Base-by-base conservation (phyloP, 805 yeast species). In the Jamesozyma jinghongensis region DNA sequence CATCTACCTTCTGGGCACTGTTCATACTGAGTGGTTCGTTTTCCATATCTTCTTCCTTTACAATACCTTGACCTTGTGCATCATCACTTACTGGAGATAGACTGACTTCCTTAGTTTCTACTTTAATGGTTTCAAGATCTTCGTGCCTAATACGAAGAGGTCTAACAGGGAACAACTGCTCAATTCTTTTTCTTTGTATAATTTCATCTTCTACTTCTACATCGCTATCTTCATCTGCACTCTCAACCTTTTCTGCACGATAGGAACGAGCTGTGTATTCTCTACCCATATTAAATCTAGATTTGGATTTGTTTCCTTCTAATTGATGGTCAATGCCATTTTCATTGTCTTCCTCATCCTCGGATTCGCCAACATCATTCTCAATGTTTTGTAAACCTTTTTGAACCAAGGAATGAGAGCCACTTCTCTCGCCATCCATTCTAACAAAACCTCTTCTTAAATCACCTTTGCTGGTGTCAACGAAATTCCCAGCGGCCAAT, bases 241-340 rank as follows among this genome's bases (percentile, higher is more conserved):
- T 51, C 3, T 43, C 42, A 18, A 43, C 46, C 16, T 45, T 44
- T 20, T 36, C 20, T 14, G 29, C 18, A 25, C 5, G 33, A 20
- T 47, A 36, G 20, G 51, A 75, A 18, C 67, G 73, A 49, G 74
- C 69, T 22, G 62, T 63, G 47, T 76, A 77, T 37, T 73, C 80
- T 51, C 72, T 70, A 41, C 76, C 77, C 83, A 81, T 78, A 58
- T 81, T 73, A 46, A 80, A 77, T 51, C 64, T 73, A 3, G 75
- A 46, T 27, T 42, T 43, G 4, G 41, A 27, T 3, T 49, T 50
- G 27, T 62, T 71, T 17, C 59, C 67, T 3, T 64, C 10, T 22
- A 10, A 22, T 7, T 22, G 73, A 30, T 46, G 62, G 14, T 51
- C 49, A 13, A 48, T 57, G 18, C 40, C 56, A 11, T 50, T 56